Base-by-base conservation (phyloP, 768 basidiomycete species). In the Suillus plorans region DNA sequence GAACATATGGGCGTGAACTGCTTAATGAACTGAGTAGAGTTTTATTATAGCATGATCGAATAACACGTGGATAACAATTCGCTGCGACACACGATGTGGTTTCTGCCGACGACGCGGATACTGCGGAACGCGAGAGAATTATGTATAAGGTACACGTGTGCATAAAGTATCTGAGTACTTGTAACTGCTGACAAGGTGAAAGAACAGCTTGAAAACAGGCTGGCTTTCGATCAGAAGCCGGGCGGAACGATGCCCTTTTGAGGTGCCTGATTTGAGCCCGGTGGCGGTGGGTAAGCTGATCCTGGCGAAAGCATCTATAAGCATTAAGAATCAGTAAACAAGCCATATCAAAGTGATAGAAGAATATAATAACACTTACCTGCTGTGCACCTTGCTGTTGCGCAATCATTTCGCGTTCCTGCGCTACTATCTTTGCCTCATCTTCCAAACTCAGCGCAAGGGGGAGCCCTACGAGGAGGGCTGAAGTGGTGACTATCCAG, bases 401-500 rank as follows among this genome's bases (percentile, higher is more conserved):
- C 61, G 93, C 93, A 67, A 92, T 80, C 85, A 94, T 86, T 79
- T 98, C 95, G 79, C 92, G 89, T 79, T 99, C 97, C 79, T 98
- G 95, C 56, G 90, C 89, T 13, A 95, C 90, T 64, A 97, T 86
- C 79, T 95, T 95, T 62, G 93, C 91, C 81, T 99, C 97, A 78
- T 97, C 97, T 79, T 99, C 97, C 70, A 99, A 83, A 66, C 89
- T 90, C 70, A 99, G 84, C 5, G 96, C 95, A 67, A 99, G 83
- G 41, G 97, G 97, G 45, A 99, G 82, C 16, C 94, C 97, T 59
- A 99, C 90, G 68, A 99, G 86, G 62, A 99, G 82, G 1, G 96
- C 95, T 52, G 91, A 93, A 10, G 97, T 99, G 62, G 94, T 95
- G 73, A 98, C 81, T 67, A 97, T 85, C 97, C 97, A 99, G 63